Percentiles rank a stretch among this genome's conserved stretches.
These are phyloP conservation scores for Fusarium denticulatum DNA, from an alignment of 2,329 filamentous ascomycete species.

Conservation along the genomic window DNA sequence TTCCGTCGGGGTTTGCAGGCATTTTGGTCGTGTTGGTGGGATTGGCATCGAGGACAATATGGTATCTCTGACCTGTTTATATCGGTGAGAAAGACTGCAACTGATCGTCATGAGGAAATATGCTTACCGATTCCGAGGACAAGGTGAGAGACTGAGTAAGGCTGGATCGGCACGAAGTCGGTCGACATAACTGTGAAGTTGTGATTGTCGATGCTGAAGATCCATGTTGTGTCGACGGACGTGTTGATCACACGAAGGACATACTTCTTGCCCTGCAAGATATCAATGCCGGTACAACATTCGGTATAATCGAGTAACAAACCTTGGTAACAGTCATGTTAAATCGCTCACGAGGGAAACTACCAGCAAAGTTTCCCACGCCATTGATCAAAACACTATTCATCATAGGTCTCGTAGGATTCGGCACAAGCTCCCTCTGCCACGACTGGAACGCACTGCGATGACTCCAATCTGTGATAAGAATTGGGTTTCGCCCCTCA, in stretches of 20 bases:
- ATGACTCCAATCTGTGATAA: constrained; percentile 11
- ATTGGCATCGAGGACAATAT: not conserved
- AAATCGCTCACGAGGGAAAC: constrained; percentile 7
- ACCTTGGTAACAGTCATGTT: constrained; percentile 8
- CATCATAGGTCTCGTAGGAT: constrained; percentile 8
- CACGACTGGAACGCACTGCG: constrained; percentile 3
- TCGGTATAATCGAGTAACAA: fast-evolving
- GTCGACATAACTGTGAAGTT: not conserved
- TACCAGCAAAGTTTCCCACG: constrained; percentile 7
- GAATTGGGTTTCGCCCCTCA: constrained; percentile 6
- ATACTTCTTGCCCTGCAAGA: not conserved
- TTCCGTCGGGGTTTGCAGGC: not conserved
- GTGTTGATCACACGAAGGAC: not conserved
- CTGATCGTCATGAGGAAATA: fast-evolving
- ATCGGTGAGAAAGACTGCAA: fast-evolving
- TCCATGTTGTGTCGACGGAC: not conserved
- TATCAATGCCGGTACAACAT: not conserved
- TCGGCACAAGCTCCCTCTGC: constrained; percentile 6
- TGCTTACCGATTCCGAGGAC: not conserved
- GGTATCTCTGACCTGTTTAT: not conserved
- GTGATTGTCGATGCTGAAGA: not conserved
- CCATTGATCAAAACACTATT: constrained; percentile 15
- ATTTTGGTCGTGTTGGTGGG: not conserved
- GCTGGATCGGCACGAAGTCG: not conserved
- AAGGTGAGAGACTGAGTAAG: not conserved